Evolutionary conservation across 2,329 filamentous ascomycete genomes (phyloP).

Genomic region (Sclerotinia minor): DNA sequence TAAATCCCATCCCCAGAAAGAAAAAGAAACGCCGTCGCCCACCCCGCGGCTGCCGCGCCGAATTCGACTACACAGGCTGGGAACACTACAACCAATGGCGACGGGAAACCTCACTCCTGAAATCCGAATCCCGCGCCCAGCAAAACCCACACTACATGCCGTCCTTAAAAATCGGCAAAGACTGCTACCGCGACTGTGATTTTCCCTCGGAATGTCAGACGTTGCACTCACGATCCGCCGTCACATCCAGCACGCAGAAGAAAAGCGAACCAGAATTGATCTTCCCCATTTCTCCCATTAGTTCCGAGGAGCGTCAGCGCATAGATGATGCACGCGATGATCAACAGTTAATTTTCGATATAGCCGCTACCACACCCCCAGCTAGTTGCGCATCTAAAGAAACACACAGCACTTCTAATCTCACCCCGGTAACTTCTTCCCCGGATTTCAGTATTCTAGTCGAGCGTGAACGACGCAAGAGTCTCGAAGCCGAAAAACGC

Average conservation of each 20-base stretch:
- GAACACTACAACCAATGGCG: slow-evolving; percentile 23
- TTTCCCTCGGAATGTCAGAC: slow-evolving; percentile 25
- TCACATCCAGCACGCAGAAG: background rate
- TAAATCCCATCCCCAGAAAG: background rate
- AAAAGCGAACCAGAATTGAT: slow-evolving; percentile 21
- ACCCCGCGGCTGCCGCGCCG: slow-evolving; percentile 23
- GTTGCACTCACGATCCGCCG: background rate
- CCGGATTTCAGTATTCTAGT: background rate
- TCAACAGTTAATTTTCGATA: slow-evolving; percentile 18
- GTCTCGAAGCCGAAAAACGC: slow-evolving; percentile 18
- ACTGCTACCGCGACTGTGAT: slow-evolving; percentile 24
- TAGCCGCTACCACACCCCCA: slow-evolving; percentile 21
- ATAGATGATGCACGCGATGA: slow-evolving; percentile 19
- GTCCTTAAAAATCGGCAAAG: slow-evolving; percentile 12
- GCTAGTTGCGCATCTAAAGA: background rate
- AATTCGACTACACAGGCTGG: slow-evolving; percentile 30
- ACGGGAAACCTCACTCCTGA: slow-evolving; percentile 11
- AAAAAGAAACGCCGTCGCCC: slow-evolving; percentile 22
- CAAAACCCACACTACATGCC: background rate
- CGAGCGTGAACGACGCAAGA: slow-evolving; percentile 19
- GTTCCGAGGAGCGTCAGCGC: slow-evolving; percentile 2
- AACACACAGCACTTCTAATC: background rate
- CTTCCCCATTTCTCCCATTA: background rate
- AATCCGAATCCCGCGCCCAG: slow-evolving; percentile 4
- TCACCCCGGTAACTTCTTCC: background rate